Evolutionary conservation across 2,329 filamentous ascomycete species (phyloP).

Genomic region (Verticillium isaacii): DNA sequence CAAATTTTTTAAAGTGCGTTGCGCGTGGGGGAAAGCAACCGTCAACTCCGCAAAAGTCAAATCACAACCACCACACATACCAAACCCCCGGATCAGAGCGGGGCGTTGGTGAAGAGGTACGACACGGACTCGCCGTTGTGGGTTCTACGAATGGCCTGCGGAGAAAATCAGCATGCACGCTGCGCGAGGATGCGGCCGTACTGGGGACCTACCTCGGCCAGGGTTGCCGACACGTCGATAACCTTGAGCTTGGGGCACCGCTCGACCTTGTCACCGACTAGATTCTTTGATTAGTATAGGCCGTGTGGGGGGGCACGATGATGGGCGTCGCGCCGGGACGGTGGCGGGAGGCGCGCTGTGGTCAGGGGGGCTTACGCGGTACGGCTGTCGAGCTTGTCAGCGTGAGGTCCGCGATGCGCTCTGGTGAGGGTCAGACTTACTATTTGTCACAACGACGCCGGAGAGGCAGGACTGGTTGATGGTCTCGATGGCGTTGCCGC

Average conservation of each 20-base stretch:
- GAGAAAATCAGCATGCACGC: too few species aligned
- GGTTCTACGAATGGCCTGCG: conserved; percentile 50
- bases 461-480: conserved; percentile 72
- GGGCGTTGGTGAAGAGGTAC: neutral
- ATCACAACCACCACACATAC: neutral
- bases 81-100: neutral
- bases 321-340: neutral
- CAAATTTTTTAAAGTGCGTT: neutral
- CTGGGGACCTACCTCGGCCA: conserved; percentile 50
- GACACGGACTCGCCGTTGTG: conserved; percentile 49
- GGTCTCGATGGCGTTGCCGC: conserved; percentile 79
- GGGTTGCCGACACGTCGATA: conserved; percentile 85
- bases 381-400: conserved; percentile 26
- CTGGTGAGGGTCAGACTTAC: conserved; percentile 23
- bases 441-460: conserved; percentile 86
- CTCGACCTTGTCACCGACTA: conserved; percentile 66
- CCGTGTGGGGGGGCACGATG: neutral
- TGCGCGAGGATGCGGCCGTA: neutral
- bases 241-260: conserved; percentile 77
- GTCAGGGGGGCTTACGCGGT: conserved; percentile 20
- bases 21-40: neutral
- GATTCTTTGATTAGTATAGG: conserved; percentile 49
- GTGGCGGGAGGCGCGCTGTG: neutral
- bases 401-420: neutral
- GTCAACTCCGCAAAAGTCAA: neutral